These are phyloP conservation scores for Artemisia annua DNA, from an alignment of 129 eudicot species.

Conservation along the genomic window DNA sequence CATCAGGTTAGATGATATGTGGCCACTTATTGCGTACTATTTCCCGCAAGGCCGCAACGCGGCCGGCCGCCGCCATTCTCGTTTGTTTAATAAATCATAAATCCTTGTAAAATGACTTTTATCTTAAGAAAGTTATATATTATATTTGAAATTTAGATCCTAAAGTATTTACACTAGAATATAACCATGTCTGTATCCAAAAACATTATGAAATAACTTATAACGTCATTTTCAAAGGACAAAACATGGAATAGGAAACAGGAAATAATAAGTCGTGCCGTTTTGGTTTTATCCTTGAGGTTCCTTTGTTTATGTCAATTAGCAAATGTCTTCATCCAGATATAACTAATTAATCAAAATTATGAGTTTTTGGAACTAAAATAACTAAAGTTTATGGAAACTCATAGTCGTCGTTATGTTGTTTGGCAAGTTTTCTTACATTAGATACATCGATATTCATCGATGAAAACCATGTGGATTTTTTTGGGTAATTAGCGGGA, in stretches of 20 bases:
- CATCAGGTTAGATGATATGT: too few species aligned
- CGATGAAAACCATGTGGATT: constrained; percentile 54
- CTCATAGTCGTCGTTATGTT: constrained; percentile 37
- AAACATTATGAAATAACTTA: not conserved
- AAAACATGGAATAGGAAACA: constrained; percentile 30
- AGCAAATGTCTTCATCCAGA: constrained; percentile 36
- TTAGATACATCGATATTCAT: constrained; percentile 57
- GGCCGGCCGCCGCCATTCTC: too few species aligned
- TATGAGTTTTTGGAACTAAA: constrained; percentile 8
- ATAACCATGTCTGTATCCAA: constrained; percentile 4
- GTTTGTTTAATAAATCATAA: too few species aligned
- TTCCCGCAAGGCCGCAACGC: too few species aligned
- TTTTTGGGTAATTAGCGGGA: constrained; percentile 24
- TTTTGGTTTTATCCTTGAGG: constrained; percentile 48
- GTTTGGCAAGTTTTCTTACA: constrained; percentile 37
- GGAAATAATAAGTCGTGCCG: constrained; percentile 29
- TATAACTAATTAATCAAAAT: not conserved
- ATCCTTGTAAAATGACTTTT: too few species aligned
- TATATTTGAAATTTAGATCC: not conserved
- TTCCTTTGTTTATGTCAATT: constrained; percentile 53
- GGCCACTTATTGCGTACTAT: too few species aligned
- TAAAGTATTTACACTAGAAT: not conserved
- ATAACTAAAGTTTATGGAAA: constrained; percentile 16
- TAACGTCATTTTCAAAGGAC: constrained; percentile 38
- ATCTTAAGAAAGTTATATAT: not conserved